Conservation (phyloP, 140 eudicot species). For the Erigeron philadelphicus region DNA sequence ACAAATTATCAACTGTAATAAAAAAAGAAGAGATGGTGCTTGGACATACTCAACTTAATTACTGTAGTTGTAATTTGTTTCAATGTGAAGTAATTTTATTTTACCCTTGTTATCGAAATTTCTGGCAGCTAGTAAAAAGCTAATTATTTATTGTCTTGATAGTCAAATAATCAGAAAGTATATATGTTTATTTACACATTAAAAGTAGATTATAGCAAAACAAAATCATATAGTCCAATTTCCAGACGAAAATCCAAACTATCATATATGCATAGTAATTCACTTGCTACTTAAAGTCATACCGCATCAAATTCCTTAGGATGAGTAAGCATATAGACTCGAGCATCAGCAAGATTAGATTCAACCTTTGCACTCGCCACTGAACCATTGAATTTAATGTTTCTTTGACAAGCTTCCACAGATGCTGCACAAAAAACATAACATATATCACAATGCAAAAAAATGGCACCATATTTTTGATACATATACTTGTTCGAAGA, state of each 20-base stretch:
- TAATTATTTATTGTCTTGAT: background rate
- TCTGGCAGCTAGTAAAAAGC: background rate
- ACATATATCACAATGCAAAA: background rate
- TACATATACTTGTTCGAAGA: too few species aligned
- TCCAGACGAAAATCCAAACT: background rate
- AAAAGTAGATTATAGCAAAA: background rate
- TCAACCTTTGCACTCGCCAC: slow-evolving; percentile 80
- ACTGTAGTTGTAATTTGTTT: background rate
- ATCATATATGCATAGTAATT: background rate
- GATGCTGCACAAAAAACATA: slow-evolving; percentile 57
- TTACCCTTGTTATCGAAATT: background rate
- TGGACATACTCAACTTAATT: background rate
- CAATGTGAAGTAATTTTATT: background rate
- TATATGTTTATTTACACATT: background rate
- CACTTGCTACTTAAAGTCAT: slow-evolving; percentile 21
- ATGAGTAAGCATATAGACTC: slow-evolving; percentile 96
- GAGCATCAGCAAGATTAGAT: slow-evolving; percentile 84
- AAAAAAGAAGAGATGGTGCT: background rate
- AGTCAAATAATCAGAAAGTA: background rate
- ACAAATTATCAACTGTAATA: background rate
- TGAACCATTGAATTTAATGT: slow-evolving; percentile 86
- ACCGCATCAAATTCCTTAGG: slow-evolving; percentile 98
- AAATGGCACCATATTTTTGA: background rate
- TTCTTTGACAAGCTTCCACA: slow-evolving; percentile 95
- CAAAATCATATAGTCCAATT: background rate